Evolutionary conservation across 768 basidiomycete species (phyloP), one percentile per base, ranked within the genome.

Genomic region (Arthromyces matolae): DNA sequence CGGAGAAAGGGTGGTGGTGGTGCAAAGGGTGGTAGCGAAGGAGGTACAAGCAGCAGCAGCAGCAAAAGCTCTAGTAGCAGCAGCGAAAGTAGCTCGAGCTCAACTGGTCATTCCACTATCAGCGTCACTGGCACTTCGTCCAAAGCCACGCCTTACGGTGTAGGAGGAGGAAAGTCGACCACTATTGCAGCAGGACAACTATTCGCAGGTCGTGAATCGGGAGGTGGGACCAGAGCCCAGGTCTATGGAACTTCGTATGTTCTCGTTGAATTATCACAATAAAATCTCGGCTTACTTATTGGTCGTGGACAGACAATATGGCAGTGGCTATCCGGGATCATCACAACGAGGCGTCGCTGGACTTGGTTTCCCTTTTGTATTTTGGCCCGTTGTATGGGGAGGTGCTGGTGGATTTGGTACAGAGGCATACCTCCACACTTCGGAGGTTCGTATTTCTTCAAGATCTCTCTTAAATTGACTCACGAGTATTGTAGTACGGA

Each of bases 361-460:
- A 1, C 64, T 71, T 1, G 71, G 70, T 1, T 80, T 82, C 54
- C 80, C 80, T 2, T 81, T 79, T 37, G 66, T 68, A 50, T 82
- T 72, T 59, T 83, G 79, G 79, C 81, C 81, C 0, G 23, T 82
- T 14, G 65, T 73, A 3, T 82, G 77, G 76, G 70, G 66, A 5
- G 64, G 61, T 8, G 43, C 32, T 20, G 56, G 44, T 38, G 69
- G 39, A 32, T 55, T 51, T 50, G 23, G 59, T 18, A 36, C 52
- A 1, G 60, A 53, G 18, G 50, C 55, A 2, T 62, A 64, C 35
- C 52, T 58, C 18, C 51, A 52, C 31, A 61, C 57, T 24, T 49
- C 66, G 29, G 79, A 81, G 66, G 78, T 79, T 47, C 45, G 10
- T 34, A n/a, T n/a, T n/a, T n/a, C n/a, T n/a, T n/a, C n/a, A n/a